Base-by-base conservation (phyloP, 495 filamentous ascomycete genomes). In the Neurospora africana region DNA sequence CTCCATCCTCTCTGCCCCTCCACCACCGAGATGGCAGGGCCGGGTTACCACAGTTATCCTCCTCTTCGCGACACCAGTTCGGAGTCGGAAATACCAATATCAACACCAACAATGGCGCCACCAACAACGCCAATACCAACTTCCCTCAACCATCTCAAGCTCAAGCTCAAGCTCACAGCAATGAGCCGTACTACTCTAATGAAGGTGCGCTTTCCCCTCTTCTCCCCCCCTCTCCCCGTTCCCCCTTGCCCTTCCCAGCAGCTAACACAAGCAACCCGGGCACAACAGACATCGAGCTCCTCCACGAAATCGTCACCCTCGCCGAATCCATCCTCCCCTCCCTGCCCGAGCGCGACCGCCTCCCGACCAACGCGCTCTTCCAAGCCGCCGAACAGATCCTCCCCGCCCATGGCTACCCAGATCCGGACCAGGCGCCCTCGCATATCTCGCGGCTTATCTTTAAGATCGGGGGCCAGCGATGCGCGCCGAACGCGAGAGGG, bases 341-440 rank as follows among this genome's bases (percentile, higher is more conserved):
- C 35, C 81, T 86, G 35, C 87, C 89, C 2, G 87, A 90, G 38
- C 86, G 86, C 72, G 85, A 90, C 70, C 84, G 85, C 72, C 82
- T 90, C 15, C 91, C 92, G 4, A 94, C 91, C 75, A 89, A 90
- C 80, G 92, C 92, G 23, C 86, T 97, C 36, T 97, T 94, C 81
- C 83, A 86, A 21, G 91, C 92, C 40, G 95, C 95, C 76, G 90
- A 96, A 75, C 82, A 87, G 71, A 84, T 92, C 36, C 85, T 95
- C 53, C 85, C 85, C 4, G 84, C 89, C 76, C 81, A 91, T 84
- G 90, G 89, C 73, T 81, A 90, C 74, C 53, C 53, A 17, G 84
- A 93, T 73, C 84, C 88, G 40, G 90, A 92, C 73, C 87, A 92
- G 74, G 91, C 94, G 4, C 79, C 79, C 76, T 88, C 87, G 75